phyloP scores from a whole-genome alignment of 2,329 filamentous ascomycete genomes.

The Aspergillus chevalieri region DNA sequence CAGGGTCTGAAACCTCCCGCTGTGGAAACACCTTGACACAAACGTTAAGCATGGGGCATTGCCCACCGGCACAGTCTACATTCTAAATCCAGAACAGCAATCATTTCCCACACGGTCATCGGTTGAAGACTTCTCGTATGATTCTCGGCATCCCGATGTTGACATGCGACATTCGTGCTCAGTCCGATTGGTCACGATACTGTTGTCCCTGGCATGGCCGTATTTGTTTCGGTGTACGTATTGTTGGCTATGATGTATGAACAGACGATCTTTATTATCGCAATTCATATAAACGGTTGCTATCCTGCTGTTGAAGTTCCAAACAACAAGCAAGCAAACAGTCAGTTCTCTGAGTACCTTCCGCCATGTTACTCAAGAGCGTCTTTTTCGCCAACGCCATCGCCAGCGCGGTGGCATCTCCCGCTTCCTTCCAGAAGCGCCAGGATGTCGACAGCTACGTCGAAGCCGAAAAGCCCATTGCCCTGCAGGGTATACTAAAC shows the following conservation, averaged over 20 bases:
- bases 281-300: neutral
- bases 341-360: neutral
- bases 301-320: neutral
- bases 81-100: neutral
- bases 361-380: neutral
- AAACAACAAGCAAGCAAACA: neutral
- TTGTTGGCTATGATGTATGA: neutral
- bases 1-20: neutral
- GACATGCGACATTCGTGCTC: neutral
- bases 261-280: neutral
- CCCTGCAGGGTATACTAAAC: slow-evolving; percentile 5
- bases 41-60: neutral
- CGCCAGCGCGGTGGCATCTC: slow-evolving; percentile 3
- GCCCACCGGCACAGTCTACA: neutral
- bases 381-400: slow-evolving; percentile 1
- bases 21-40: neutral
- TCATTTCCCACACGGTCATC: neutral
- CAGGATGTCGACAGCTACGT: slow-evolving; percentile 7
- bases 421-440: neutral
- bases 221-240: neutral
- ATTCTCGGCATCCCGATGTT: neutral
- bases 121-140: neutral
- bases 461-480: slow-evolving; percentile 5
- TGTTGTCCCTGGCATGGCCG: neutral
- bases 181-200: neutral